phyloP scores from a whole-genome alignment of 306 rosid genomes.

The Castanopsis chinensis region DNA sequence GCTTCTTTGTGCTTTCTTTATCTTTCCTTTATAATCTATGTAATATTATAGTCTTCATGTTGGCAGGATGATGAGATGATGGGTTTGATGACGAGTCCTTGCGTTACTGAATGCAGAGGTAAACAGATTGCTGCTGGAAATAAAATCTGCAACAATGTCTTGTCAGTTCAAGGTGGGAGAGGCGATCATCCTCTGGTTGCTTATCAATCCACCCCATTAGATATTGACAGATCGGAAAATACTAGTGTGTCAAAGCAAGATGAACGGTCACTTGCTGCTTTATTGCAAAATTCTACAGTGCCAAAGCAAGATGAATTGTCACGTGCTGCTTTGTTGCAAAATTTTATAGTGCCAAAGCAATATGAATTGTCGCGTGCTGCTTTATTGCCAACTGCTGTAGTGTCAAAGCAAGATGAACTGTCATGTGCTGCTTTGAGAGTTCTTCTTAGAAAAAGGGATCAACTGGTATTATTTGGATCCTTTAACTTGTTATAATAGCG shows the following conservation, averaged over 20 bases:
- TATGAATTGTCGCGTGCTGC: conserved; percentile 49
- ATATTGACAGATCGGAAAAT: conserved; percentile 34
- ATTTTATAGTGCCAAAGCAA: conserved; percentile 40
- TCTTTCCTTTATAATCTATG: conserved; percentile 20
- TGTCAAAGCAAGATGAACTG: conserved; percentile 45
- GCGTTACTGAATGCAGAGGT: conserved; percentile 26
- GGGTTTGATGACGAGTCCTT: conserved; percentile 25
- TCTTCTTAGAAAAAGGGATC: conserved; percentile 50
- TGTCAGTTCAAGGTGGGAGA: conserved; percentile 25
- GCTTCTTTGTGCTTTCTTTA: conserved; percentile 13
- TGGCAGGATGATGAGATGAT: conserved; percentile 44
- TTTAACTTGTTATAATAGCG: background rate
- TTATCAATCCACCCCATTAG: conserved; percentile 25
- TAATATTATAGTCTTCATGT: conserved; percentile 23
- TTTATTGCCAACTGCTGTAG: conserved; percentile 18
- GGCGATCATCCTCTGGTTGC: conserved; percentile 20
- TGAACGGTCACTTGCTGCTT: conserved; percentile 47
- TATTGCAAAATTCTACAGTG: conserved; percentile 21
- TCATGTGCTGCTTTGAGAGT: conserved; percentile 54
- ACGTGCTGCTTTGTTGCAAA: conserved; percentile 40
- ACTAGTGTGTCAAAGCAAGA: conserved; percentile 43
- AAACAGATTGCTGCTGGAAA: conserved; percentile 30
- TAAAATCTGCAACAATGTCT: conserved; percentile 26
- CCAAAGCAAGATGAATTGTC: conserved; percentile 48
- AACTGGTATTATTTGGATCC: conserved; percentile 48